Evolutionary conservation across 202 grass and related monocot species (phyloP).

Genomic region (Elaeis oleifera): DNA sequence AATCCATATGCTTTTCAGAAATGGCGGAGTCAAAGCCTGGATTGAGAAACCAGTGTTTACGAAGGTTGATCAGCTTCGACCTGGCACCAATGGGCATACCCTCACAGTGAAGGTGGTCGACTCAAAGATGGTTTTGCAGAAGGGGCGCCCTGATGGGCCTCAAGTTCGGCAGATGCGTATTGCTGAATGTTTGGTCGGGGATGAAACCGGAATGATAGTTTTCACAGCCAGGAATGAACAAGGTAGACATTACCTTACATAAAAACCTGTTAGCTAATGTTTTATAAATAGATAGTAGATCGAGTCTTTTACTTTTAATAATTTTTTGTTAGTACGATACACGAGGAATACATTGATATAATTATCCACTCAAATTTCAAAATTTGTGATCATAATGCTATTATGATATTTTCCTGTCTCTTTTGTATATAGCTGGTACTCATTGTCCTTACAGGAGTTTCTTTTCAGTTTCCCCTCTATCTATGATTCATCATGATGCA

Average conservation of each 20-base stretch:
- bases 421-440: too few species aligned
- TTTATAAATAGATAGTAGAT: too few species aligned
- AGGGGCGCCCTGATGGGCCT: background rate
- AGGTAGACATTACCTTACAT: background rate
- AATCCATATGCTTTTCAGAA: background rate
- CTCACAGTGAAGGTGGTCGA: background rate
- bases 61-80: conserved; percentile 5
- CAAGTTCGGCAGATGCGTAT: conserved; percentile 11
- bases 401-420: too few species aligned
- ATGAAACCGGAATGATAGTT: conserved; percentile 2
- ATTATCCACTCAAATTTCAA: too few species aligned
- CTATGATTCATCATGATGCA: too few species aligned
- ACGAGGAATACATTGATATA: too few species aligned
- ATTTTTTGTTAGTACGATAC: too few species aligned
- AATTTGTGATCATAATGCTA: too few species aligned
- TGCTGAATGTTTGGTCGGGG: conserved; percentile 8
- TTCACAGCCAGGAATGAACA: conserved; percentile 9
- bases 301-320: too few species aligned
- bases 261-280: too few species aligned
- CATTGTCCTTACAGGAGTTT: too few species aligned
- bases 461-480: too few species aligned
- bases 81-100: conserved; percentile 2
- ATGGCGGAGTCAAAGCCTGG: background rate
- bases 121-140: conserved; percentile 2
- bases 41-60: conserved; percentile 9